Evolutionary conservation across 2,329 filamentous ascomycete species (phyloP), one percentile per base, ranked within the genome.

Genomic region (Gliomastix tumulicola): DNA sequence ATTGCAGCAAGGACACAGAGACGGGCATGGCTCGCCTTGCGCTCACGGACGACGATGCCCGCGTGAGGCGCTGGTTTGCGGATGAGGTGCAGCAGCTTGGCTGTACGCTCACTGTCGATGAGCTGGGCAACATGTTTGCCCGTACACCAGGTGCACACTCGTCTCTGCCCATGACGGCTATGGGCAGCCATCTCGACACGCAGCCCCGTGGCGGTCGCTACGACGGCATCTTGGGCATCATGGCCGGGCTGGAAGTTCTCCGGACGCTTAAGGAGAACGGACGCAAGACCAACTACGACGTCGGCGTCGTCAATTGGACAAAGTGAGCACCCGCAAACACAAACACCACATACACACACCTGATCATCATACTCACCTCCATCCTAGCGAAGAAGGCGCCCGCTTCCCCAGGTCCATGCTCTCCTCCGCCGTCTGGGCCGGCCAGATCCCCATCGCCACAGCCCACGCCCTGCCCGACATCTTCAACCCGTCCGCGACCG

Each of bases 51-150:
- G 65, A 76, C 3, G 86, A 90, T 53, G 84, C 81, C 50, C 59
- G 74, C 48, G 84, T 74, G 11, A 75, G 86, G 27, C 76, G 85
- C 54, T 92, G 85, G 85, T 88, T 92, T 44, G 69, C 79, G 1
- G 55, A 77, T 15, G 79, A 76, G 0, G 77, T 76, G 2, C 60
- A 74, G 47, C 63, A 61, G 0, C 61, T 88, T 0, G 82, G 80
- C 9, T 90, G 85, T 54, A 66, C 69, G 4, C 68, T 84, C 7
- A 80, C 71, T 0, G 58, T 87, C 2, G 86, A 92, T 52, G 66
- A 75, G 19, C 88, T 90, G 76, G 85, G 85, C 16, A 92, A 90
- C 46, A 84, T 83, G 42, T 92, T 90, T 52, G 83, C 84, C 1
- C 67, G 86, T 4, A 71, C 81, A 4, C 73, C 78, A 4, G 84